A percentile compares a stretch with the other conserved stretches of the same genome.
Conservation (phyloP, 1,284 basidiomycete species). For the Irpex lacteus region DNA sequence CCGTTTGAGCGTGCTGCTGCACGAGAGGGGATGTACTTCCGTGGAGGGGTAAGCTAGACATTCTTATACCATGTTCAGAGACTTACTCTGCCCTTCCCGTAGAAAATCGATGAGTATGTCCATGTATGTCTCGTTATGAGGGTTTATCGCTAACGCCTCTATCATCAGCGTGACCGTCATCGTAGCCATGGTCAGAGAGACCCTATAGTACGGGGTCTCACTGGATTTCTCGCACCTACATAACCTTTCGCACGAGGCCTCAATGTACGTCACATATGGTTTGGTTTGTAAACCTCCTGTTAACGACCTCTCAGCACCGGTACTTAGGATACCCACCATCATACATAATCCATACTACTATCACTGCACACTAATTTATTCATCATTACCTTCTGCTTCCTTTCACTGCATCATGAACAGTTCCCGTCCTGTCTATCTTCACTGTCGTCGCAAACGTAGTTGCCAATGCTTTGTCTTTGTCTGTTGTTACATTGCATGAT, state of each 20-base stretch:
- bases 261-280: not conserved
- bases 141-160: conserved; percentile 5
- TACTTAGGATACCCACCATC: not conserved
- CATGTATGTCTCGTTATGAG: conserved; percentile 3
- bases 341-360: not conserved
- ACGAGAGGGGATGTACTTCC: conserved; percentile 58
- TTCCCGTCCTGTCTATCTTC: not conserved
- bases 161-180: conserved; percentile 54
- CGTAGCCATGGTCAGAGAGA: conserved; percentile 58
- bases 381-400: not conserved
- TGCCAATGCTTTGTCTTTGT: not conserved
- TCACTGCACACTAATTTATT: not conserved
- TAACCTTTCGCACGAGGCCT: not conserved
- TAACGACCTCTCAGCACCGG: too few species aligned
- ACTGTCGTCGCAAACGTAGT: not conserved
- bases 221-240: not conserved
- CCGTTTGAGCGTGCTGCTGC: conserved; percentile 71
- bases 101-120: conserved; percentile 68
- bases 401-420: not conserved
- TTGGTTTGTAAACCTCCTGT: too few species aligned
- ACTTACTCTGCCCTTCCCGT: conserved; percentile 16
- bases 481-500: not conserved
- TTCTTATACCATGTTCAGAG: not conserved
- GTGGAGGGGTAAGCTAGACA: conserved; percentile 54
- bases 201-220: conserved; percentile 25